Conservation (phyloP, 805 yeast species). For the Tetrapisispora taiwanensis region DNA sequence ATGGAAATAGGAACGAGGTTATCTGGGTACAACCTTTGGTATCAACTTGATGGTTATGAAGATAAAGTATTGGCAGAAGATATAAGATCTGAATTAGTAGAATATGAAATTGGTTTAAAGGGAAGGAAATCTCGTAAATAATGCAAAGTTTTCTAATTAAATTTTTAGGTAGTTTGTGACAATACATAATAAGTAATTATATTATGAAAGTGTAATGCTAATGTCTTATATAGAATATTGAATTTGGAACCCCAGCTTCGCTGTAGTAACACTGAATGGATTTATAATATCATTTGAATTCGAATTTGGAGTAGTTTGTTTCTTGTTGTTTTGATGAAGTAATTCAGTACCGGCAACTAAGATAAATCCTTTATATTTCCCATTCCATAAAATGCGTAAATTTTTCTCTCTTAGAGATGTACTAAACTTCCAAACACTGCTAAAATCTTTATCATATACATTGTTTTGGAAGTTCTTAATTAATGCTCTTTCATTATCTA, state of each 20-base stretch:
- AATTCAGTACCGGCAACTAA: slow-evolving; percentile 64
- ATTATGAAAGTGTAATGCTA: background rate
- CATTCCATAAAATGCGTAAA: slow-evolving; percentile 74
- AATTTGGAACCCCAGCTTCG: slow-evolving; percentile 25
- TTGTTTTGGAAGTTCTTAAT: slow-evolving; percentile 42
- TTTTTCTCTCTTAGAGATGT: slow-evolving; percentile 56
- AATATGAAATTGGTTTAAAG: slow-evolving; percentile 40
- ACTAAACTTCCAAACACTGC: slow-evolving; percentile 64
- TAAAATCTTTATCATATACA: slow-evolving; percentile 45
- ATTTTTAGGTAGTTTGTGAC: background rate
- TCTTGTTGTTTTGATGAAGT: slow-evolving; percentile 13
- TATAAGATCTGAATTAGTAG: slow-evolving; percentile 45
- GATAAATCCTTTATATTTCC: slow-evolving; percentile 69
- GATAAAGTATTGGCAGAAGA: slow-evolving; percentile 60
- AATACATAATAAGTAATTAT: background rate
- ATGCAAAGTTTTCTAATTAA: background rate
- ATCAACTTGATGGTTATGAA: slow-evolving; percentile 64
- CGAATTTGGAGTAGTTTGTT: slow-evolving; percentile 17
- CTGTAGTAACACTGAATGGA: slow-evolving; percentile 8
- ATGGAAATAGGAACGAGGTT: slow-evolving; percentile 51
- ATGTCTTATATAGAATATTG: slow-evolving; percentile 21
- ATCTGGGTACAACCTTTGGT: slow-evolving; percentile 65
- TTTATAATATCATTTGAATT: background rate
- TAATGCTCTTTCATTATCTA: slow-evolving; percentile 31
- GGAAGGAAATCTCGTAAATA: slow-evolving; percentile 18